Evolutionary conservation across 2,329 filamentous ascomycete genomes (phyloP).

Genomic region (Colletotrichum liaoningense): DNA sequence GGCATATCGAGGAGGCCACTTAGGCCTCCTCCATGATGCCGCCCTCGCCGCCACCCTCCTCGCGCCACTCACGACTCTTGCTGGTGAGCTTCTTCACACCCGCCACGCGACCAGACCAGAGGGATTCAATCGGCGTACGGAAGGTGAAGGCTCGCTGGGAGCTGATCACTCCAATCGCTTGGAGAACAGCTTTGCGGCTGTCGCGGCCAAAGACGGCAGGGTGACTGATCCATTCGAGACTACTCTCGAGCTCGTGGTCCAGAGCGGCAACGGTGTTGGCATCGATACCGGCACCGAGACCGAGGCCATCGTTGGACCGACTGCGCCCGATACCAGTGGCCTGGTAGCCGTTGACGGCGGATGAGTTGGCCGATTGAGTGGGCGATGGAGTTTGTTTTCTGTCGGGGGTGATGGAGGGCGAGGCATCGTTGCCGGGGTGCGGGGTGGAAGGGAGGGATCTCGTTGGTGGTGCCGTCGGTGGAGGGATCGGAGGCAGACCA

Average conservation of each 20-base stretch:
- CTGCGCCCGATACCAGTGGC: conserved; percentile 56
- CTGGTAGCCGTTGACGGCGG: conserved; percentile 62
- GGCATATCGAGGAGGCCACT: conserved; percentile 36
- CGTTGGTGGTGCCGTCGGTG: conserved; percentile 53
- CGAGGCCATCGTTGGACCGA: conserved; percentile 68
- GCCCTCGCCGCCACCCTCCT: conserved; percentile 81
- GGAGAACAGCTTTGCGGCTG: conserved; percentile 93
- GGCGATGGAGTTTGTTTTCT: conserved; percentile 52
- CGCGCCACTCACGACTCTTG: conserved; percentile 90
- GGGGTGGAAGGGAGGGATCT: conserved; percentile 54
- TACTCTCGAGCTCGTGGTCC: conserved; percentile 89
- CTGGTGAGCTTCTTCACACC: conserved; percentile 87
- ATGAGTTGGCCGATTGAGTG: conserved; percentile 59
- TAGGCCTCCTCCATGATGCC: conserved; percentile 71
- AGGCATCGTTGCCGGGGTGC: conserved; percentile 58
- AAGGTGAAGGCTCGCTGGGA: conserved; percentile 95
- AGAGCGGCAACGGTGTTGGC: conserved; percentile 83
- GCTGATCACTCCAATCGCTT: conserved; percentile 96
- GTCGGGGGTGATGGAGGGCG: conserved; percentile 56
- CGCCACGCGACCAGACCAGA: conserved; percentile 86
- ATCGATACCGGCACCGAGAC: conserved; percentile 82
- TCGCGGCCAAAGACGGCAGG: conserved; percentile 95
- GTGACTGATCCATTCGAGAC: conserved; percentile 97
- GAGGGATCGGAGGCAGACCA: conserved; percentile 88
- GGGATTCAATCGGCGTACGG: conserved; percentile 86